These are phyloP conservation scores for Aspergillus sojae DNA, from an alignment of 2,329 filamentous ascomycete species.

Conservation along the genomic window DNA sequence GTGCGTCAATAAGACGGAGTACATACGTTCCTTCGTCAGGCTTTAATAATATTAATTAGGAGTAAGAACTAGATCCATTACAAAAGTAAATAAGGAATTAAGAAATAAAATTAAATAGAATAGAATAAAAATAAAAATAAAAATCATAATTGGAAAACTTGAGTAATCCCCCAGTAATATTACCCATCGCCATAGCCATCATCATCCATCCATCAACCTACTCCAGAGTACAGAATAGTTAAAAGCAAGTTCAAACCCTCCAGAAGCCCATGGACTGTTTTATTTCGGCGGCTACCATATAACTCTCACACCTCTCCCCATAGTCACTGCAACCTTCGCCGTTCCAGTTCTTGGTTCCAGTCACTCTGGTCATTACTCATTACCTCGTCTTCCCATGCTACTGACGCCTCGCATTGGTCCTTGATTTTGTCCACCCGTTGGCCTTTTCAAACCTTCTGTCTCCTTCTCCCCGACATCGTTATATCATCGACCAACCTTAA, in stretches of 20 bases:
- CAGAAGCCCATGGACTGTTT: neutral
- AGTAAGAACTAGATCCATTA: conserved; percentile 2
- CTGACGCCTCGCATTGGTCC: neutral
- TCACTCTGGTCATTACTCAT: conserved; percentile 12
- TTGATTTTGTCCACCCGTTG: conserved; percentile 1
- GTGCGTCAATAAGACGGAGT: conserved; percentile 8
- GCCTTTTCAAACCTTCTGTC: conserved; percentile 3
- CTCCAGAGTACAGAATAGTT: neutral
- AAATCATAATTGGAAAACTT: neutral
- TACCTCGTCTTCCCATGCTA: conserved; percentile 6
- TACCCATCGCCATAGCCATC: neutral
- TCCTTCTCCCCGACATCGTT: conserved; percentile 9
- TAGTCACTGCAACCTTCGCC: conserved; percentile 6
- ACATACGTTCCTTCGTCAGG: neutral
- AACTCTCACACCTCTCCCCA: neutral
- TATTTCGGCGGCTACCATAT: neutral
- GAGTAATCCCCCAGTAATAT: conserved; percentile 11
- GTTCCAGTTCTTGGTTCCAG: conserved; percentile 2
- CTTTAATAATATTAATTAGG: conserved; percentile 6
- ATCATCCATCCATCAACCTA: conserved; percentile 2
- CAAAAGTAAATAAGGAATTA: neutral
- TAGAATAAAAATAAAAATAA: neutral
- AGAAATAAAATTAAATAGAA: neutral
- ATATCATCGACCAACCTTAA: conserved; percentile 8
- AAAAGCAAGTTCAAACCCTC: conserved; percentile 2